Evolutionary conservation across 2,329 filamentous ascomycete species (phyloP), one percentile per base, ranked within the genome.

Genomic region (Truncatella angustata): DNA sequence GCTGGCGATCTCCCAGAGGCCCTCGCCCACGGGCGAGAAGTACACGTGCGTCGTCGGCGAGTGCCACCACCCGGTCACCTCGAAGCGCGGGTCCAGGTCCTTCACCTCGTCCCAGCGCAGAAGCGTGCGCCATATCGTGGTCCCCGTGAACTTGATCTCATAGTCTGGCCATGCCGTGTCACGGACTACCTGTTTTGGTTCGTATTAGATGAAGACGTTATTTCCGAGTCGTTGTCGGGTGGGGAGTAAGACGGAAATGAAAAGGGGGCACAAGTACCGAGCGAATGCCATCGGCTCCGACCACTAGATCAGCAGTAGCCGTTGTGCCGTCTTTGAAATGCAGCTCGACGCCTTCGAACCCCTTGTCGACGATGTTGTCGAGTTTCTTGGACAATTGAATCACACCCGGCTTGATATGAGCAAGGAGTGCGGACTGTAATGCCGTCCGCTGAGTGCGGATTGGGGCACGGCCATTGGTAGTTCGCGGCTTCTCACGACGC

Each of bases 271-370:
- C 11, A 54, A 64, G 32, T 56, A 77, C 72, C 4, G 76, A 79
- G 52, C 76, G 71, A 48, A 80, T 80, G 3, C 79, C 76, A 58
- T 82, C 76, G 4, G 75, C 78, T 0, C 77, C 79, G 2, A 82
- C 69, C 1, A 81, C 68, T 0, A 81, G 60, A 54, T 79, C 77
- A 3, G 70, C 70, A 14, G 68, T 61, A 2, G 69, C 70, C 1
- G 42, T 48, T 4, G 58, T 60, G 3, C 72, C 71, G 55, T 82
- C 77, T 11, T 73, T 66, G 52, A 84, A 82, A 0, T 52, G 43
- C 9, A 81, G 62, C 3, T 64, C 56, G 1, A 78, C 63, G 4
- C 72, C 75, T 0, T 60, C 62, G 12, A 52, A 57, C 0, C 63
- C 58, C 2, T 72, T 54, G 45, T 79, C 65, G 3, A 72, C 60